Evolutionary conservation across 495 filamentous ascomycete species (phyloP).

Genomic region (Podospora australis): DNA sequence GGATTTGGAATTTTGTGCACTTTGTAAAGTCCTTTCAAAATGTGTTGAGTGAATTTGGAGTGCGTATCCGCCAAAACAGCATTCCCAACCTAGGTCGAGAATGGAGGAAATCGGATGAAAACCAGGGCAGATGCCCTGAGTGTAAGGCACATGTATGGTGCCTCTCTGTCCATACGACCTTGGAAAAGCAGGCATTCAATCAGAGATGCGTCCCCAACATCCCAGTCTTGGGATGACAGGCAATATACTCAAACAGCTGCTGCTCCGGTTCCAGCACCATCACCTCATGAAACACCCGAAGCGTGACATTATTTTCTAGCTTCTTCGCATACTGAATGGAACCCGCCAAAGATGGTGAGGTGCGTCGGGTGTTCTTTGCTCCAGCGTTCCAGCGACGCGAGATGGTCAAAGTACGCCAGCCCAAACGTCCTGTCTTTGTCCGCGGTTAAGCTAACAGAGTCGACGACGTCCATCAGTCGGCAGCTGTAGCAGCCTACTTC

Average conservation of each 20-base stretch:
- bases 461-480: slow-evolving; percentile 27
- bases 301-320: slow-evolving; percentile 21
- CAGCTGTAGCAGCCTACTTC: neutral
- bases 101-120: no score
- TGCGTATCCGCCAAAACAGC: no score
- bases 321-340: slow-evolving; percentile 24
- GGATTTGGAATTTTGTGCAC: no score
- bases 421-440: slow-evolving; percentile 28
- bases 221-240: slow-evolving; percentile 26
- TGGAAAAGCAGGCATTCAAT: no score
- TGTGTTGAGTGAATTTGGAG: no score
- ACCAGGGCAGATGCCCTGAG: no score
- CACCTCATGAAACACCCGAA: slow-evolving; percentile 32
- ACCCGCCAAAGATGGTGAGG: slow-evolving; percentile 29
- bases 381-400: slow-evolving; percentile 29
- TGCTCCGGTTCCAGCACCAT: slow-evolving; percentile 27
- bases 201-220: slow-evolving; percentile 26
- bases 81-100: no score
- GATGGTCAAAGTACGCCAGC: slow-evolving; percentile 28
- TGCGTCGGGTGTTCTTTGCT: slow-evolving; percentile 28
- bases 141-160: no score
- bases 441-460: slow-evolving; percentile 1
- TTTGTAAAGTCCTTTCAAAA: no score
- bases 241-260: slow-evolving; percentile 35
- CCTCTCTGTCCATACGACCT: no score